Evolutionary conservation across 768 basidiomycete species (phyloP), one percentile per base, ranked within the genome.

Genomic region (Collybiopsis luxurians): DNA sequence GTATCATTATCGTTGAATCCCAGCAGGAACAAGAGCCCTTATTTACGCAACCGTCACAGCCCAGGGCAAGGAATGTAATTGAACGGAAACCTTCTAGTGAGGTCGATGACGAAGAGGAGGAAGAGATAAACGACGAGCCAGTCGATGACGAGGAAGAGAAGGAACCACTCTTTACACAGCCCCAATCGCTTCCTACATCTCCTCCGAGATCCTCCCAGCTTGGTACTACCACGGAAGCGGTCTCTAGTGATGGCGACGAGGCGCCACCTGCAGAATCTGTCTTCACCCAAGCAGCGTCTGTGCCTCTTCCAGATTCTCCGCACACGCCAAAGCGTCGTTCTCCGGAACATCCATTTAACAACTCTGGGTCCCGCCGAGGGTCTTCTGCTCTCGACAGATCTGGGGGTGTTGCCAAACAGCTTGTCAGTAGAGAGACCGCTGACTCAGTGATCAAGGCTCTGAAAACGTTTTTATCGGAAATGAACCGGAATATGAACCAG

Each of bases 101-200:
- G 5, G 30, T 2, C 31, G 49, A 51, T 36, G 21, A 13, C 38
- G 21, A 36, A 0, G 38, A 26, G 4, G 51, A 53, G 28, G 38
- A 53, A 21, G 51, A 21, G n/a, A 24, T 34, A 34, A 13, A 34
- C 13, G 31, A 34, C 31, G 31, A 34, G 21, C 13, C 23, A 19
- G 17, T 28, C 24, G 19, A 24, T 4, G 50, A 40, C 19, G 50
- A 39, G 15, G 40, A 19, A 3, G 12, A 54, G 21, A 40, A 53
- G 9, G 50, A 30, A 42, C 38, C 51, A n/a, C 51, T 53, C 15
- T 53, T 53, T 17, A 53, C 49, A 51, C 49, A 51, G 12, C 31
- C 17, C 15, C 19, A 30, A 47, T 47, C 21, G 9, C 46, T 19
- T 34, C 47, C 47, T 30, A 49, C 47, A 11, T 51, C 49, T 51